Percentiles rank a stretch among this genome's conserved stretches.
phyloP scores from a whole-genome alignment of 768 basidiomycete species.

The Boletales sp. region DNA sequence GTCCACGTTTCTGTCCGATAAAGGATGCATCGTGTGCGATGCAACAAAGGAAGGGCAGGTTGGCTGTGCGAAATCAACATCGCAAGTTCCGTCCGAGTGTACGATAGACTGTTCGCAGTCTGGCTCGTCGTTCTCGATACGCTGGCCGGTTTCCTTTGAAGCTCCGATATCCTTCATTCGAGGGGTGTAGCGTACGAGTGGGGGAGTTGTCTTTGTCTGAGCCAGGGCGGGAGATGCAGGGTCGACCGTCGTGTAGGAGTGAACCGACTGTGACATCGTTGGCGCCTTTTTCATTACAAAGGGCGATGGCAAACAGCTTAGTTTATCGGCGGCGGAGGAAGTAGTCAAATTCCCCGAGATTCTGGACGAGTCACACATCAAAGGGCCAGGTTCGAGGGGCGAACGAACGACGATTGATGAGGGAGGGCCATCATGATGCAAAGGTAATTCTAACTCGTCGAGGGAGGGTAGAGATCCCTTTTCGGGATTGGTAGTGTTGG shows the following conservation, averaged over 20 bases:
- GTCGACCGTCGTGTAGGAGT: background rate
- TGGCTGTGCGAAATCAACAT: background rate
- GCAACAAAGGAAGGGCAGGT: conserved; percentile 3
- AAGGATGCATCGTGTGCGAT: conserved; percentile 4
- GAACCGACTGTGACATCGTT: background rate
- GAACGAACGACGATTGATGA: conserved; percentile 24
- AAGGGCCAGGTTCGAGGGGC: conserved; percentile 6
- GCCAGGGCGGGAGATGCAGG: background rate
- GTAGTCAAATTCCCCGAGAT: background rate
- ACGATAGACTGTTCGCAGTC: background rate
- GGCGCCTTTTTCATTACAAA: conserved; percentile 6
- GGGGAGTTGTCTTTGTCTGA: background rate
- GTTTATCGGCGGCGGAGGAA: conserved; percentile 1
- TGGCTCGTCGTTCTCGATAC: conserved; percentile 2
- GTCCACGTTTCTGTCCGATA: conserved; percentile 7
- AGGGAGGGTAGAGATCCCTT: conserved; percentile 2
- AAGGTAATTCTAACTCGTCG: conserved; percentile 12
- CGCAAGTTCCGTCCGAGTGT: background rate
- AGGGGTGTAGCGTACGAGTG: background rate
- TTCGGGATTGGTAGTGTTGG: background rate
- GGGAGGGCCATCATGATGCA: conserved; percentile 10
- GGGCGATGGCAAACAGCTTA: conserved; percentile 13
- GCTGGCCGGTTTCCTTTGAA: background rate
- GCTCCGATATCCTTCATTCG: background rate
- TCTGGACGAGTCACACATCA: background rate